Percentiles rank a stretch among this genome's conserved stretches.
phyloP scores from a whole-genome alignment of 805 yeast species.

The Myxozyma vanderwaltii region DNA sequence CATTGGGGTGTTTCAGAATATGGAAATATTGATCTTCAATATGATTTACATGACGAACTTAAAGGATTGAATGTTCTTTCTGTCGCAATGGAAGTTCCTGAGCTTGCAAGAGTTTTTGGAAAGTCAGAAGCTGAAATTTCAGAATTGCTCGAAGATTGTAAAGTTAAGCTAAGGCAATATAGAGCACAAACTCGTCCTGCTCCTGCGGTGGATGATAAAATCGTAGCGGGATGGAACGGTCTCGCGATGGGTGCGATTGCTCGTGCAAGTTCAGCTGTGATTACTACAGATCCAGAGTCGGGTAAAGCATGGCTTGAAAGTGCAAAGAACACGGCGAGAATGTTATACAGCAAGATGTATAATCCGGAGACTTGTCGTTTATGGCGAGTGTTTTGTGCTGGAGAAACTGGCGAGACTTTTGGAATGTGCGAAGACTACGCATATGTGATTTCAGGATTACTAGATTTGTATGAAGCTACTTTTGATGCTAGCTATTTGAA shows the following conservation, averaged over 20 bases:
- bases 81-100: conserved; percentile 33
- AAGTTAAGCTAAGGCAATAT: conserved; percentile 35
- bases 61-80: conserved; percentile 41
- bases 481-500: conserved; percentile 36
- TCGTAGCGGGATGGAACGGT: conserved; percentile 45
- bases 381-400: conserved; percentile 33
- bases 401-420: conserved; percentile 13
- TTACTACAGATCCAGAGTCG: conserved; percentile 22
- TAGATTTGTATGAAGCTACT: conserved; percentile 44
- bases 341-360: conserved; percentile 35
- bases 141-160: conserved; percentile 36
- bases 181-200: conserved; percentile 36
- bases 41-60: conserved; percentile 42
- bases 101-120: conserved; percentile 44
- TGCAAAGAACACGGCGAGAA: conserved; percentile 39
- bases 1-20: conserved; percentile 43
- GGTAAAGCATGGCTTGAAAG: conserved; percentile 33
- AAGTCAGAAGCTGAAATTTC: conserved; percentile 33
- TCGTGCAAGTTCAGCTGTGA: conserved; percentile 37
- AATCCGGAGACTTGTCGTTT: conserved; percentile 31
- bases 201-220: conserved; percentile 43
- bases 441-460: conserved; percentile 41
- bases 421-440: conserved; percentile 47
- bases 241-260: conserved; percentile 45
- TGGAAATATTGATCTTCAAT: conserved; percentile 44